Percentiles rank a stretch among this genome's conserved stretches.
These are phyloP conservation scores for Coprinellus aureogranulatus DNA, from an alignment of 768 basidiomycete species.

Conservation along the genomic window DNA sequence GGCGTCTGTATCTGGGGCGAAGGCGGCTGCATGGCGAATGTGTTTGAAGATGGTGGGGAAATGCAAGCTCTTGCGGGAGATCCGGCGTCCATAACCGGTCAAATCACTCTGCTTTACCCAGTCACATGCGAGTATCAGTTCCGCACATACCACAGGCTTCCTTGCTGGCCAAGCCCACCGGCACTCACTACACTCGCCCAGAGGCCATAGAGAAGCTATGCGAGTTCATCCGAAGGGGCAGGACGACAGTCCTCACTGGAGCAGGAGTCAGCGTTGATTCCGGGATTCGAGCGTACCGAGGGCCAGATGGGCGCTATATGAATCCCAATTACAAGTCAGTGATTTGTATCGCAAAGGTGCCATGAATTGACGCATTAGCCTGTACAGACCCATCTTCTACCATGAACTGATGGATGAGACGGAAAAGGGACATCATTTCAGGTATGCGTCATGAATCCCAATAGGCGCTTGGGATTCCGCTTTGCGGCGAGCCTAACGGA, in stretches of 20 bases:
- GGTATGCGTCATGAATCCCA: constrained; percentile 36
- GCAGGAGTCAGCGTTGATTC: constrained; percentile 96
- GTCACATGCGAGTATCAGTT: constrained; percentile 76
- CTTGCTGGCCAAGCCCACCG: constrained; percentile 41
- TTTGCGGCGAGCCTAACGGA: neutral
- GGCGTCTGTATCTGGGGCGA: constrained; percentile 51
- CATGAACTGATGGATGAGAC: constrained; percentile 78
- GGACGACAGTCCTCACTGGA: constrained; percentile 75
- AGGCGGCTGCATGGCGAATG: constrained; percentile 31
- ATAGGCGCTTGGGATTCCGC: too few relatives aligned
- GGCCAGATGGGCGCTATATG: constrained; percentile 81
- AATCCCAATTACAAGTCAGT: constrained; percentile 85
- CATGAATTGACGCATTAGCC: neutral
- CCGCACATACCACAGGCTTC: constrained; percentile 68
- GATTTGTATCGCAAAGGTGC: neutral
- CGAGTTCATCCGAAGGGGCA: constrained; percentile 67
- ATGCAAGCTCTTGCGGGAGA: constrained; percentile 4
- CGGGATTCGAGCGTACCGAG: constrained; percentile 93
- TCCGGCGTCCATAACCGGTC: constrained; percentile 11
- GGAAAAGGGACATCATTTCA: constrained; percentile 65
- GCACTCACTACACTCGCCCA: constrained; percentile 38
- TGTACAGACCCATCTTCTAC: constrained; percentile 65
- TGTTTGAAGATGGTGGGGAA: constrained; percentile 26
- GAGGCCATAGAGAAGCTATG: constrained; percentile 62
- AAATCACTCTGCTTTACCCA: constrained; percentile 23